Evolutionary conservation across 2,329 filamentous ascomycete species (phyloP), one percentile per base, ranked within the genome.

Genomic region (Arthrobotrys sinensis): DNA sequence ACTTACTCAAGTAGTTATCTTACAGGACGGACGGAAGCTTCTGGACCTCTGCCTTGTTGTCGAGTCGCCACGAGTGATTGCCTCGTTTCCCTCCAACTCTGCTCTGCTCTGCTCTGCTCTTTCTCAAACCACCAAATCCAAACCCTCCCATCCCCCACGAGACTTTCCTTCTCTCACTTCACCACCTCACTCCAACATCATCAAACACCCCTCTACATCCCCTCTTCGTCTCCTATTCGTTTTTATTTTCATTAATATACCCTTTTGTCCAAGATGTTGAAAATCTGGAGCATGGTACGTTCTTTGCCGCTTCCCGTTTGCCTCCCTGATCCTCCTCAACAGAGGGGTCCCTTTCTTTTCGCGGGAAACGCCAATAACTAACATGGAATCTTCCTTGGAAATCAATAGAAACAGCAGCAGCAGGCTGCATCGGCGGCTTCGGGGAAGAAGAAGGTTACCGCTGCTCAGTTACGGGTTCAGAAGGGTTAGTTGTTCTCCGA

Each of bases 211-310:
- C 24, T 28, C 24, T 24, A 11, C 32, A 34, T 19, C 28, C 34
- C 34, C 32, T n/a, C 38, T 43, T 10, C 21, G 16, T 21, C 14
- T 38, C 50, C 34, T 55, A 10, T 4, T n/a, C 8, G 34, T 55
- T 55, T 32, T 45, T 16, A 21, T 36, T 43, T 38, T 57, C 65
- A 32, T 32, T 10, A 43, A 24, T 36, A 28, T 62, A 57, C 38
- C 38, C n/a, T 45, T 57, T 57, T 36, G 2, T 45, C 40, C 66
- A 72, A 68, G 19, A 79, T 98, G 96, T 89, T 97, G 88, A 98
- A 98, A 88, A 97, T 98, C 88, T 98, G 95, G 96, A 97, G 94
- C 83, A 97, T 98, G 95, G 94, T 96, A 87, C 64, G 88, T 83
- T 12, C 32, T 28, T 52, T 52, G 32, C n/a, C n/a, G 19, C 6